Percentiles rank a stretch among this genome's conserved stretches.
phyloP scores from a whole-genome alignment of 805 yeast species.

The Metschnikowia peoriensis region DNA sequence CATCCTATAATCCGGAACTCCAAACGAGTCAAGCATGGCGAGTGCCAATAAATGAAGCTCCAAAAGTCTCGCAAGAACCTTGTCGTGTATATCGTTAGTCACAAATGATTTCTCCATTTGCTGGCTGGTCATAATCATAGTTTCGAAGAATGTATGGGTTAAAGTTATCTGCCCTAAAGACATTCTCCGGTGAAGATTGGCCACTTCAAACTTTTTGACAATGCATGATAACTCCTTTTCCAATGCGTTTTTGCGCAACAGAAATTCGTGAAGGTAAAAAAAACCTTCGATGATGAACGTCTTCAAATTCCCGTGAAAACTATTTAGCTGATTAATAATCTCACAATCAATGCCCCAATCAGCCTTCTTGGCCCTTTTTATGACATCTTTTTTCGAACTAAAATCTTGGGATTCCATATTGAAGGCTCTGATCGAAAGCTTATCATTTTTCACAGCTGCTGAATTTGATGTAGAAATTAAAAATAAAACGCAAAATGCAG shows the following conservation, averaged over 20 bases:
- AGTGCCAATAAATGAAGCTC: not conserved
- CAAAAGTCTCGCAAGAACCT: not conserved
- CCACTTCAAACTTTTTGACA: not conserved
- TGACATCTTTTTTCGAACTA: not conserved
- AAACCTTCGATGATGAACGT: not conserved
- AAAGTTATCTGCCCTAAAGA: not conserved
- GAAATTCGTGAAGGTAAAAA: not conserved
- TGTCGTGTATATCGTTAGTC: not conserved
- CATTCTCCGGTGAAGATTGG: not conserved
- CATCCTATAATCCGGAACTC: not conserved
- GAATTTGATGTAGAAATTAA: too few relatives aligned
- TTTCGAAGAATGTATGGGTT: not conserved
- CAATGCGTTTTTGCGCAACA: not conserved
- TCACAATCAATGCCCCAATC: not conserved
- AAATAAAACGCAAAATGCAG: too few relatives aligned
- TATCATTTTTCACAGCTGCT: too few relatives aligned
- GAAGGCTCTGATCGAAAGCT: too few relatives aligned
- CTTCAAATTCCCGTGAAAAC: not conserved
- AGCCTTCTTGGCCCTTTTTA: not conserved
- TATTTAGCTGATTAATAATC: not conserved
- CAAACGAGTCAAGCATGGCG: not conserved
- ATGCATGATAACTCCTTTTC: not conserved
- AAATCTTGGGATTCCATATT: too few relatives aligned
- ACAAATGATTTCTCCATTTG: not conserved
- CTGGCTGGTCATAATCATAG: not conserved